These are phyloP conservation scores for Tagetes patula DNA, from an alignment of 129 eudicot genomes.

Conservation along the genomic window DNA sequence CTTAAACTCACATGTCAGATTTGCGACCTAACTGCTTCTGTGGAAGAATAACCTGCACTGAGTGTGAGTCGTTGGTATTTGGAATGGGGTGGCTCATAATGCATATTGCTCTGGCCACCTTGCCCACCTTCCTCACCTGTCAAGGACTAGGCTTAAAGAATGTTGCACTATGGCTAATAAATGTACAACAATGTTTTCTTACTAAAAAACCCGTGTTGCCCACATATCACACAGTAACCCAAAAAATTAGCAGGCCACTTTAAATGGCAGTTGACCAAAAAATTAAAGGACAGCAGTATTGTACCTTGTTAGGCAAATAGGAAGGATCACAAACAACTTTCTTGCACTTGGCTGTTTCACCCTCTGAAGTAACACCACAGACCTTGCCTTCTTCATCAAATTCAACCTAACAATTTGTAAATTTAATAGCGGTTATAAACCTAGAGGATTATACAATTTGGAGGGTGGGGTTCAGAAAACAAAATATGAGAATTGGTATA, in stretches of 20 bases:
- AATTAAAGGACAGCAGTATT: not conserved
- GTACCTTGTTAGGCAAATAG: slow-evolving; percentile 80
- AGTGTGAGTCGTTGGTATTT: slow-evolving; percentile 82
- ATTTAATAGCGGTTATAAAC: not conserved
- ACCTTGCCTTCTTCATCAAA: slow-evolving; percentile 88
- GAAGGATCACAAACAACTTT: slow-evolving; percentile 97
- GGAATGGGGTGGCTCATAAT: slow-evolving; percentile 99
- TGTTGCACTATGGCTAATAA: not conserved
- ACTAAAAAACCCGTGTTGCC: not conserved
- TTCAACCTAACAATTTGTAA: slow-evolving; percentile 59
- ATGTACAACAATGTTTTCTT: not conserved
- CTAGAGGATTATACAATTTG: not conserved
- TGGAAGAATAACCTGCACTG: slow-evolving; percentile 93
- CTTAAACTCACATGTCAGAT: slow-evolving; percentile 82
- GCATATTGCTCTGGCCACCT: slow-evolving; percentile 93
- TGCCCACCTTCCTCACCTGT: slow-evolving; percentile 96
- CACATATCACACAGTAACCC: not conserved
- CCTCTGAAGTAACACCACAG: slow-evolving; percentile 86
- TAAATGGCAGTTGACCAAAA: not conserved
- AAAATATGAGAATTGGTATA: not conserved
- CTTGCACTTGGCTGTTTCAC: slow-evolving; percentile 93
- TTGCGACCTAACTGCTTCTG: slow-evolving; percentile 96
- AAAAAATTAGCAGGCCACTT: not conserved
- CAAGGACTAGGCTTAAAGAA: slow-evolving; percentile 5
- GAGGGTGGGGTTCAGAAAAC: not conserved